Evolutionary conservation across 129 eudicot genomes (phyloP).

Genomic region (Logfia minima): DNA sequence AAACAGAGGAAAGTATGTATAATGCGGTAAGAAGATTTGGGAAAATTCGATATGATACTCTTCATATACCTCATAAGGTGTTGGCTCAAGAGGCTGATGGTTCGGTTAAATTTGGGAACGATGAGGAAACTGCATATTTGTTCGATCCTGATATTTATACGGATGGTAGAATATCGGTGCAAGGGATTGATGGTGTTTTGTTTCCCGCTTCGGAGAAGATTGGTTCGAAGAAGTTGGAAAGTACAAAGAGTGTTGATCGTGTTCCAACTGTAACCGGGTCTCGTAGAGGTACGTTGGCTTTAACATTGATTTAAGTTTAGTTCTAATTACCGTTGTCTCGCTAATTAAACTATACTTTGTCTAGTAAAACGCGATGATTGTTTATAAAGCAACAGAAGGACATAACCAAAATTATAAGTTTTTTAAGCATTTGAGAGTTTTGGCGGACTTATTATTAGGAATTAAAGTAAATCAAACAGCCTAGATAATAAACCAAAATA

Average conservation of each 20-base stretch:
- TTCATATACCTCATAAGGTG: slow-evolving; percentile 75
- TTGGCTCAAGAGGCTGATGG: slow-evolving; percentile 90
- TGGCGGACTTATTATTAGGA: too few relatives aligned
- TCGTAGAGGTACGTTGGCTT: slow-evolving; percentile 66
- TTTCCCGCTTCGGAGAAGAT: slow-evolving; percentile 57
- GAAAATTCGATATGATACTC: slow-evolving; percentile 65
- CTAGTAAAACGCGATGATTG: neutral
- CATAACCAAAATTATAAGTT: neutral
- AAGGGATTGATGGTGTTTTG: slow-evolving; percentile 89
- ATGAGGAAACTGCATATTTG: slow-evolving; percentile 72
- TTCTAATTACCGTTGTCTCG: neutral
- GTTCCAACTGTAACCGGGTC: slow-evolving; percentile 37
- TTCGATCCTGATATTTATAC: slow-evolving; percentile 92
- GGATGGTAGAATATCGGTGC: slow-evolving; percentile 92
- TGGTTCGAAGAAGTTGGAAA: slow-evolving; percentile 22
- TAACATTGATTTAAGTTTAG: neutral
- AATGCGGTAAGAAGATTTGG: slow-evolving; percentile 85
- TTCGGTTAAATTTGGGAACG: slow-evolving; percentile 80
- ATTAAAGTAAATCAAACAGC: neutral
- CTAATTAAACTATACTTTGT: neutral
- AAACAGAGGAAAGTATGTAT: slow-evolving; percentile 95
- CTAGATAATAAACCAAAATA: too few relatives aligned
- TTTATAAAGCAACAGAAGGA: neutral
- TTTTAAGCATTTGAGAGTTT: neutral
- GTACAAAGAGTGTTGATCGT: slow-evolving; percentile 11